Conservation (phyloP, 1,139 yeast species). For the Pneumocystis jirovecii region DNA sequence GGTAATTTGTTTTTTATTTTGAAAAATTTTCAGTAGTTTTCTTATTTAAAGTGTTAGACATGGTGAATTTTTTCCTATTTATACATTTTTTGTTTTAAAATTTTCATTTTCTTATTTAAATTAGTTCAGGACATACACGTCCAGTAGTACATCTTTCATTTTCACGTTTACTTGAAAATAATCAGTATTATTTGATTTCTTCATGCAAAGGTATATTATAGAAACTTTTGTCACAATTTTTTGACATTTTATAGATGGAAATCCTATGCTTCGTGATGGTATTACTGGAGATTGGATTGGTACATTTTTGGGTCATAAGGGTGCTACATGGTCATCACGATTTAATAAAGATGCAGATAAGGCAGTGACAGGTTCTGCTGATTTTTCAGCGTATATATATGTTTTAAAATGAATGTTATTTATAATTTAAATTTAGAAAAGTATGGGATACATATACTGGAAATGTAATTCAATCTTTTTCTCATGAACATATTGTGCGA, state of each 20-base stretch:
- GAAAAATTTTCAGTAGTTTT: not conserved
- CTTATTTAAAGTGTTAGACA: not conserved
- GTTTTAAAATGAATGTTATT: not conserved
- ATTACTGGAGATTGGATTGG: constrained; percentile 30
- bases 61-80: not conserved
- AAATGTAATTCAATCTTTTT: constrained; percentile 16
- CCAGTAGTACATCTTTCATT: constrained; percentile 27
- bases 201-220: constrained; percentile 20
- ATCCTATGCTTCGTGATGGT: constrained; percentile 28
- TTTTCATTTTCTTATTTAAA: not conserved
- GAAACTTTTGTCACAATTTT: not conserved
- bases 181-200: constrained; percentile 20
- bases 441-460: constrained; percentile 26
- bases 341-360: constrained; percentile 19
- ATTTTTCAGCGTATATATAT: constrained; percentile 21
- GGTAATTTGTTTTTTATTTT: not conserved
- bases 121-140: constrained; percentile 27
- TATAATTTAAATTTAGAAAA: constrained; percentile 12
- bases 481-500: constrained; percentile 25
- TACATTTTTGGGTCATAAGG: constrained; percentile 28
- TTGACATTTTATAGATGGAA: constrained; percentile 20
- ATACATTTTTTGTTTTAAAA: not conserved
- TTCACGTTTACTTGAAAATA: constrained; percentile 17
- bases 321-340: constrained; percentile 27
- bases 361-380: constrained; percentile 27